Evolutionary conservation across 257 asterid genomes (phyloP).

Genomic region (Solanum habrochaites): DNA sequence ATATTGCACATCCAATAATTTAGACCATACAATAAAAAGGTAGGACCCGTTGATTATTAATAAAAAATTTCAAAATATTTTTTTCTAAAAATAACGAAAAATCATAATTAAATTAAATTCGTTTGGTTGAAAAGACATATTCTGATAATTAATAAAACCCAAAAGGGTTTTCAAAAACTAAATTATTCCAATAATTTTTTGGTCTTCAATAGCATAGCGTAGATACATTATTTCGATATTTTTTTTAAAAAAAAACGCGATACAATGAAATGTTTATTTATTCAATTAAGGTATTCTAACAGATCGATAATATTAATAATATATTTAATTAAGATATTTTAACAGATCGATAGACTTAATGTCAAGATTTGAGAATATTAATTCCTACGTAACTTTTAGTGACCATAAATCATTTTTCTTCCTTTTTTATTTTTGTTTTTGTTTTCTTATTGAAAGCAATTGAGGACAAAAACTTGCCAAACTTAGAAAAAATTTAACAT

Average conservation of each 20-base stretch:
- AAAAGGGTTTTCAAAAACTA: background rate
- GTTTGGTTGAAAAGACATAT: background rate
- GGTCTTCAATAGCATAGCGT: background rate
- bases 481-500: background rate
- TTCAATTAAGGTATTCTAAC: background rate
- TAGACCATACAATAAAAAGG: background rate
- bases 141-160: background rate
- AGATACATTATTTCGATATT: background rate
- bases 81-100: background rate
- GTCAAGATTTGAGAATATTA: background rate
- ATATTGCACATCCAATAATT: background rate
- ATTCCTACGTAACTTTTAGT: background rate
- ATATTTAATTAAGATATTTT: background rate
- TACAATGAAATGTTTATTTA: background rate
- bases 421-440: background rate
- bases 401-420: background rate
- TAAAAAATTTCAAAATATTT: background rate
- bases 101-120: background rate
- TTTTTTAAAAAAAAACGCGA: background rate
- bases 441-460: background rate
- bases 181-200: background rate
- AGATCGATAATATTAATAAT: background rate
- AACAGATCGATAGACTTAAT: background rate
- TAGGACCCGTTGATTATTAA: background rate
- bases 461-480: background rate